Conservation (phyloP, 345 rosid genomes). For the Dipteronia sinensis region DNA sequence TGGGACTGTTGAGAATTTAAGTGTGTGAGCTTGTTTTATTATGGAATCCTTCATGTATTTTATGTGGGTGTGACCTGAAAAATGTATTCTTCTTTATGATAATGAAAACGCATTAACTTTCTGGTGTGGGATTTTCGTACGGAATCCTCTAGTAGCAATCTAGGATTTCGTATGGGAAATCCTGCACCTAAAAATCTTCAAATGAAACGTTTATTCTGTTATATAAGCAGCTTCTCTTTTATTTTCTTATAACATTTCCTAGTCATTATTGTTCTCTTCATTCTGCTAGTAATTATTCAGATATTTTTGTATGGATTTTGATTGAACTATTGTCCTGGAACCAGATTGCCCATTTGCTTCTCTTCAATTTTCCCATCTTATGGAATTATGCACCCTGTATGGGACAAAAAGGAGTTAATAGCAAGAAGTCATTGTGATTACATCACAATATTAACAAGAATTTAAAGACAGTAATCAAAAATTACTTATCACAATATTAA, state of each 20-base stretch:
- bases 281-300: background rate
- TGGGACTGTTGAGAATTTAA: background rate
- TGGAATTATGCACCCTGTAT: background rate
- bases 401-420: slow-evolving; percentile 7
- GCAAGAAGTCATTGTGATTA: background rate
- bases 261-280: background rate
- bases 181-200: no score
- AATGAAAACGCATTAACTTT: no score
- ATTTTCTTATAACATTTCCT: background rate
- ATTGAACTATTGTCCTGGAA: background rate
- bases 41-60: background rate
- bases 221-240: background rate
- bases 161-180: no score
- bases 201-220: no score
- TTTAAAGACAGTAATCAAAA: background rate
- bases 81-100: background rate
- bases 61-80: background rate
- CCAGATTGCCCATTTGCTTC: no score
- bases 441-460: background rate
- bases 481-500: background rate
- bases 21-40: background rate
- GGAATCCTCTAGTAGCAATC: no score
- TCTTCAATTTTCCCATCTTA: background rate
- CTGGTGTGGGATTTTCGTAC: no score
- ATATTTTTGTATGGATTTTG: background rate